Base-by-base conservation (phyloP, 345 rosid genomes). In the Theobroma cacao region DNA sequence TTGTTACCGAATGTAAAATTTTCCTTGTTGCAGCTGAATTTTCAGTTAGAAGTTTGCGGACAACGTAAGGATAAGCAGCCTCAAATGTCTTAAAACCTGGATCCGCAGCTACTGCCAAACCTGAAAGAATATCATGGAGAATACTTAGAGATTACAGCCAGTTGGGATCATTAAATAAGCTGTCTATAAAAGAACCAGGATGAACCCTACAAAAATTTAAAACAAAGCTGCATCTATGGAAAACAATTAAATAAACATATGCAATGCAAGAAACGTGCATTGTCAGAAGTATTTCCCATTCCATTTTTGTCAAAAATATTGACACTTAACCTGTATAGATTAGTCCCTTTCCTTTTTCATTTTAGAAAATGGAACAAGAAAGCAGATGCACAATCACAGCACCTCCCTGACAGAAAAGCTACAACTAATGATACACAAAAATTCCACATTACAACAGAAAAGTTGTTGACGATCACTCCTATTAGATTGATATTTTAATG, bases 1-100 rank as follows among this genome's bases (percentile, higher is more conserved):
- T 59, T 72, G 60, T 65, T 91, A 92, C 97, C 92, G 96, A 91
- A 82, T 95, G 88, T 56, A 95, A 87, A 79, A 93, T 92, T 83
- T 85, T 91, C 86, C 90, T 87, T 41, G 92, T 85, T 79, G 84
- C 91, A 18, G 84, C 82, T 36, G 96, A 89, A 84, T 92, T 93
- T 80, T 92, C 97, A 34, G 92, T 90, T 83, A 95, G 92, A 73
- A 95, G 92, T 78, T 95, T 92, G 82, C 82, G 88, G 77, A 89
- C 92, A 77, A 95, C 99, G 74, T 81, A 95, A 62, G 98, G 99
- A 84, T 95, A 93, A 77, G 98, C 98, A 79, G 94, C 96, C 76
- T 93, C 93, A 82, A 95, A 95, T 71, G 99, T 93, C 90, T 90
- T 93, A 58, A 95, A 95, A 80, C 77, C 87, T 78, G 87, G 90